phyloP scores from a whole-genome alignment of 192 early-diverging fungal genomes.

The Coemansia sp. region DNA sequence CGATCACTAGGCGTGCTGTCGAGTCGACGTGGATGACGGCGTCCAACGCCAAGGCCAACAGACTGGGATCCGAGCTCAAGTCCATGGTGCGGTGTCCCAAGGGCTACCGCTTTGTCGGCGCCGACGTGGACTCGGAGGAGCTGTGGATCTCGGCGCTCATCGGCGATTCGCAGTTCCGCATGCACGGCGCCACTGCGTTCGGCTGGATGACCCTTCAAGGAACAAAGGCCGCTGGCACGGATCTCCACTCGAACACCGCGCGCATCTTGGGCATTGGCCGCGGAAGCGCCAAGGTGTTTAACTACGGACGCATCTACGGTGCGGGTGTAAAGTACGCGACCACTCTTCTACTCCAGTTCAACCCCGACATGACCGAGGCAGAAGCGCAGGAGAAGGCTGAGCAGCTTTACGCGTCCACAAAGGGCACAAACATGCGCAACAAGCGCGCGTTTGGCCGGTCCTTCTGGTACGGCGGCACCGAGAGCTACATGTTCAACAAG shows the following conservation, averaged over 20 bases:
- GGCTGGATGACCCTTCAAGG: slow-evolving; percentile 99
- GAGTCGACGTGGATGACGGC: slow-evolving; percentile 97
- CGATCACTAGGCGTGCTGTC: slow-evolving; percentile 89
- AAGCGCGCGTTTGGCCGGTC: slow-evolving; percentile 23
- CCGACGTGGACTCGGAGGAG: slow-evolving; percentile 96
- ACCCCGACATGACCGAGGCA: slow-evolving; percentile 63
- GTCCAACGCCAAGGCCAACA: slow-evolving; percentile 83
- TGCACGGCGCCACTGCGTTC: slow-evolving; percentile 89
- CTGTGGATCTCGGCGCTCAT: slow-evolving; percentile 95
- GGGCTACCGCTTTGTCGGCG: slow-evolving; percentile 87
- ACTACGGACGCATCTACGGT: slow-evolving; percentile 95
- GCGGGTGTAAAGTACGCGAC: slow-evolving; percentile 84
- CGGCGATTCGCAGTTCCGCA: slow-evolving; percentile 90
- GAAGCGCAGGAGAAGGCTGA: slow-evolving; percentile 67
- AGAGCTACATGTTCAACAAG: slow-evolving; percentile 93
- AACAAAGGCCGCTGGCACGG: slow-evolving; percentile 81
- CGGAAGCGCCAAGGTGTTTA: slow-evolving; percentile 91
- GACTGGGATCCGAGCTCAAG: slow-evolving; percentile 94
- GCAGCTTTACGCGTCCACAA: slow-evolving; percentile 77
- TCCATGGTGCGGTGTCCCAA: slow-evolving; percentile 77
- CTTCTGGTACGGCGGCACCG: slow-evolving; percentile 88
- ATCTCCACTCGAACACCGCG: slow-evolving; percentile 92
- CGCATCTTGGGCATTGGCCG: slow-evolving; percentile 82
- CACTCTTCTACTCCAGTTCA: slow-evolving; percentile 75
- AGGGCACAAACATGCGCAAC: slow-evolving; percentile 64